phyloP scores from a whole-genome alignment of 2,329 filamentous ascomycete species.

The Elsinoe ampelina region DNA sequence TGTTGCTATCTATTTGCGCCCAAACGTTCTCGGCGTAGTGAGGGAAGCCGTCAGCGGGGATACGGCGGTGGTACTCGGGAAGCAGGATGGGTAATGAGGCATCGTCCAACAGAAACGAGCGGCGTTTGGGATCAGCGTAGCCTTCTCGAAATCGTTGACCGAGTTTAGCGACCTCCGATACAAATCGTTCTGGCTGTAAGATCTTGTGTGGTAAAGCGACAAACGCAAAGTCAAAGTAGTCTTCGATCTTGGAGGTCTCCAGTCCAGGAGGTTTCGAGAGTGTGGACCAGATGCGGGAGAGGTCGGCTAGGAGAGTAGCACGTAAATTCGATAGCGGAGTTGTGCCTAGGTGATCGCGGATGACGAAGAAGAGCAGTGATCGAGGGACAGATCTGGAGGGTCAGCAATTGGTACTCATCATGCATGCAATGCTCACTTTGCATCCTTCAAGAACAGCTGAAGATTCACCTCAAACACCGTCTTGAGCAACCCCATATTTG shows the following conservation, averaged over 20 bases:
- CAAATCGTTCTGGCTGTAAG: slow-evolving; percentile 85
- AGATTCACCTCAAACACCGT: slow-evolving; percentile 98
- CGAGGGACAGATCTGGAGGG: slow-evolving; percentile 63
- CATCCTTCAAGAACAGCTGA: slow-evolving; percentile 93
- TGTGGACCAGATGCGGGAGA: slow-evolving; percentile 84
- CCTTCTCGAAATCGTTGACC: slow-evolving; percentile 75
- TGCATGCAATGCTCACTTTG: slow-evolving; percentile 51
- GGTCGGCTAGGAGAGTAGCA: slow-evolving; percentile 80
- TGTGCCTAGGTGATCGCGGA: slow-evolving; percentile 88
- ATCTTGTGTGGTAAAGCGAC: slow-evolving; percentile 94
- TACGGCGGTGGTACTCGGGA: slow-evolving; percentile 88
- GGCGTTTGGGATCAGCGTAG: slow-evolving; percentile 53
- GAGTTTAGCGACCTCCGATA: slow-evolving; percentile 67
- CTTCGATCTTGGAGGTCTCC: slow-evolving; percentile 80
- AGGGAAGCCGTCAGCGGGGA: slow-evolving; percentile 94
- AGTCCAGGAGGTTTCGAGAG: slow-evolving; percentile 85
- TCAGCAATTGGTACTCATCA: neutral
- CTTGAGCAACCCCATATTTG: slow-evolving; percentile 97
- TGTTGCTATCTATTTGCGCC: slow-evolving; percentile 99
- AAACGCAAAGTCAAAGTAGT: slow-evolving; percentile 98
- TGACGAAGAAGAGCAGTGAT: slow-evolving; percentile 95
- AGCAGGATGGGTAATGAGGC: slow-evolving; percentile 74
- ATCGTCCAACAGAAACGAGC: slow-evolving; percentile 55
- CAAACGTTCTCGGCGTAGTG: slow-evolving; percentile 89
- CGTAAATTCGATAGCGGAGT: slow-evolving; percentile 86